A percentile compares a stretch with the other conserved stretches of the same genome.
Evolutionary conservation across 768 basidiomycete genomes (phyloP).

Genomic region (Lanmaoa pseudosensibilis): DNA sequence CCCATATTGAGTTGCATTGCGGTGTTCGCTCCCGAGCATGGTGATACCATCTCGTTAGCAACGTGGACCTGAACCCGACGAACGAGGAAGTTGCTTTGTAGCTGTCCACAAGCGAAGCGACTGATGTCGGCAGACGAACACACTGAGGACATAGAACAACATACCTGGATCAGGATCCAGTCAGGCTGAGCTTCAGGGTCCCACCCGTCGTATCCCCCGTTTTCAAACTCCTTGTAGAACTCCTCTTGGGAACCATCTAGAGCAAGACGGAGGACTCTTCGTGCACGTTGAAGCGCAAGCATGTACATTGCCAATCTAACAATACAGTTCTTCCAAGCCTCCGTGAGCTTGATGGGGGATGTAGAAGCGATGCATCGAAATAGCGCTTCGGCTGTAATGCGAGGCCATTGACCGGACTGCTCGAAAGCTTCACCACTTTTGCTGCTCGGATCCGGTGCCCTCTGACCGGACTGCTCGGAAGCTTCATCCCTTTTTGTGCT

Average conservation of each 20-base stretch:
- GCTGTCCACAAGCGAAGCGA: slow-evolving; percentile 23
- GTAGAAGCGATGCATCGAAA: slow-evolving; percentile 29
- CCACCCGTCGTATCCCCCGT: slow-evolving; percentile 19
- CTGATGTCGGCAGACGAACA: neutral
- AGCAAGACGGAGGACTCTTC: slow-evolving; percentile 31
- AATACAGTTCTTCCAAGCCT: slow-evolving; percentile 31
- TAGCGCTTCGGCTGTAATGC: slow-evolving; percentile 28
- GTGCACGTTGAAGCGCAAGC: slow-evolving; percentile 36
- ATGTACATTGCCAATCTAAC: slow-evolving; percentile 25
- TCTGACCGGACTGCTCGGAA: slow-evolving; percentile 19
- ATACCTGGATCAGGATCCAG: slow-evolving; percentile 46
- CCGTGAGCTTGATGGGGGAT: slow-evolving; percentile 6
- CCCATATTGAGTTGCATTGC: slow-evolving; percentile 57
- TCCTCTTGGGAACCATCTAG: slow-evolving; percentile 26
- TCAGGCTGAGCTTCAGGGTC: slow-evolving; percentile 30
- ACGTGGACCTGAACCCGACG: slow-evolving; percentile 42
- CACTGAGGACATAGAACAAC: neutral
- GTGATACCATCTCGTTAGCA: slow-evolving; percentile 46
- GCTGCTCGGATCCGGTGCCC: slow-evolving; percentile 11
- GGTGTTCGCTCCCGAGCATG: slow-evolving; percentile 35
- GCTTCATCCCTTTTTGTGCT: slow-evolving; percentile 8
- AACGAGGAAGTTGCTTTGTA: slow-evolving; percentile 42
- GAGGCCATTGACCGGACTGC: slow-evolving; percentile 38
- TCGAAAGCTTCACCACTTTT: slow-evolving; percentile 12
- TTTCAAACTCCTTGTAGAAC: slow-evolving; percentile 26